Percentiles rank a stretch among this genome's conserved stretches.
phyloP scores from a whole-genome alignment of 1,284 basidiomycete species.

The Cutaneotrichosporon cutaneum region DNA sequence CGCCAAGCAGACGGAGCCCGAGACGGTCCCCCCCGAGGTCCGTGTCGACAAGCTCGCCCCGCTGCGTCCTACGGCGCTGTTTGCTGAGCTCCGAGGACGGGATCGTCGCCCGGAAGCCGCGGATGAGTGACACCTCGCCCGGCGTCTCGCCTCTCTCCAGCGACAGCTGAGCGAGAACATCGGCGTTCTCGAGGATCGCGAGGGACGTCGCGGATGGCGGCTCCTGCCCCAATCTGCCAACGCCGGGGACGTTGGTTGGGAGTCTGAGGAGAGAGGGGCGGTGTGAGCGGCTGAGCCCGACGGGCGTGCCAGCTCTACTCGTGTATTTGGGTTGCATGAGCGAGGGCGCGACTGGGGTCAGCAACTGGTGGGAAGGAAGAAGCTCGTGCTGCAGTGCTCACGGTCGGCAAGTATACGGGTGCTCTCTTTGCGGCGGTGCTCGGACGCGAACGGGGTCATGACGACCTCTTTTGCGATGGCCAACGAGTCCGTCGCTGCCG shows the following conservation, averaged over 20 bases:
- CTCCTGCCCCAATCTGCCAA: conserved; percentile 32
- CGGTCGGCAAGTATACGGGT: conserved; percentile 50
- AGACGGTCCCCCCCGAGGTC: conserved; percentile 69
- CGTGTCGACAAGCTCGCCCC: conserved; percentile 55
- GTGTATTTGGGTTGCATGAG: conserved; percentile 71
- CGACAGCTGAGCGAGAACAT: conserved; percentile 68
- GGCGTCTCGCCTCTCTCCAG: conserved; percentile 56
- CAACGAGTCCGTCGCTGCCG: conserved; percentile 36
- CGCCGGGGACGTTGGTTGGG: conserved; percentile 61
- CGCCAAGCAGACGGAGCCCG: conserved; percentile 73
- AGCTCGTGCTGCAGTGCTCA: conserved; percentile 28
- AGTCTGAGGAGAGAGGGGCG: conserved; percentile 58
- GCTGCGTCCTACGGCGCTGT: conserved; percentile 68
- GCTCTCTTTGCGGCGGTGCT: conserved; percentile 46
- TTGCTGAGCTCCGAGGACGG: conserved; percentile 78
- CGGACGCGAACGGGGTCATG: conserved; percentile 46
- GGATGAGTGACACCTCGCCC: conserved; percentile 60
- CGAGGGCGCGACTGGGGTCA: conserved; percentile 70
- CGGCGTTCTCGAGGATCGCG: conserved; percentile 76
- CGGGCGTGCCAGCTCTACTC: background rate
- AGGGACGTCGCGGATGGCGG: conserved; percentile 76
- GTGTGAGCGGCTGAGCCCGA: background rate
- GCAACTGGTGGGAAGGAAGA: background rate
- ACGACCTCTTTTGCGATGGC: conserved; percentile 50
- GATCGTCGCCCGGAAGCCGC: conserved; percentile 87